These are phyloP conservation scores for Davidsoniella neocaledoniae DNA, from an alignment of 2,329 filamentous ascomycete genomes.

Conservation along the genomic window DNA sequence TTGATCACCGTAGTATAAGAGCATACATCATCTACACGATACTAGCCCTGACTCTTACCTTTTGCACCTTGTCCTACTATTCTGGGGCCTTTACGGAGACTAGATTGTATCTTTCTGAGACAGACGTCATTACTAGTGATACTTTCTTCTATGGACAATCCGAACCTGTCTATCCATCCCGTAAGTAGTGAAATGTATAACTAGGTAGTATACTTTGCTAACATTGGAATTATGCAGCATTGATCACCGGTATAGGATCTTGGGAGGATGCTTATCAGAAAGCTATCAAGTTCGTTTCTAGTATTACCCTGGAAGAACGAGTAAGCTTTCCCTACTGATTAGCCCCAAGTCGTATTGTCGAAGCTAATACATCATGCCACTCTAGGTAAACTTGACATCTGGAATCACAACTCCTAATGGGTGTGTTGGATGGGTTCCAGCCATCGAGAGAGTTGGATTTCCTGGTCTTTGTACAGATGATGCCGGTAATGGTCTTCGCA, in stretches of 20 bases:
- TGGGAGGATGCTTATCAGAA: constrained; percentile 54
- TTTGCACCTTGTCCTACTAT: too few relatives aligned
- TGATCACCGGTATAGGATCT: constrained; percentile 40
- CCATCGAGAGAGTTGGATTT: constrained; percentile 24
- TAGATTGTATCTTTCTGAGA: too few relatives aligned
- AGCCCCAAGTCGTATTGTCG: neutral
- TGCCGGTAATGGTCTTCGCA: constrained; percentile 27
- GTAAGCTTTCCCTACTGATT: constrained; percentile 18
- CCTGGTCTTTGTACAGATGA: constrained; percentile 29
- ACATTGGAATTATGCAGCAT: constrained; percentile 19
- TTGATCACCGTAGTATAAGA: too few relatives aligned
- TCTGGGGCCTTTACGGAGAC: too few relatives aligned
- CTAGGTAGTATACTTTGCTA: neutral
- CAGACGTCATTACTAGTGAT: constrained; percentile 16
- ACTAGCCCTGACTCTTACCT: too few relatives aligned
- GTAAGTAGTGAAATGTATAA: constrained; percentile 20
- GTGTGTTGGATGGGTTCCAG: constrained; percentile 29
- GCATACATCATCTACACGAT: too few relatives aligned
- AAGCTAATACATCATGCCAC: neutral
- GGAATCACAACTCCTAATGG: constrained; percentile 41
- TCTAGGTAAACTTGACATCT: constrained; percentile 51
- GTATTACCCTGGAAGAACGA: constrained; percentile 63
- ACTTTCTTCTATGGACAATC: constrained; percentile 32
- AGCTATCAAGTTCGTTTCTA: constrained; percentile 50
- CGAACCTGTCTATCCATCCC: constrained; percentile 33